Evolutionary conservation across 164 flowering plant genomes (phyloP).

Genomic region (Aristolochia californica): DNA sequence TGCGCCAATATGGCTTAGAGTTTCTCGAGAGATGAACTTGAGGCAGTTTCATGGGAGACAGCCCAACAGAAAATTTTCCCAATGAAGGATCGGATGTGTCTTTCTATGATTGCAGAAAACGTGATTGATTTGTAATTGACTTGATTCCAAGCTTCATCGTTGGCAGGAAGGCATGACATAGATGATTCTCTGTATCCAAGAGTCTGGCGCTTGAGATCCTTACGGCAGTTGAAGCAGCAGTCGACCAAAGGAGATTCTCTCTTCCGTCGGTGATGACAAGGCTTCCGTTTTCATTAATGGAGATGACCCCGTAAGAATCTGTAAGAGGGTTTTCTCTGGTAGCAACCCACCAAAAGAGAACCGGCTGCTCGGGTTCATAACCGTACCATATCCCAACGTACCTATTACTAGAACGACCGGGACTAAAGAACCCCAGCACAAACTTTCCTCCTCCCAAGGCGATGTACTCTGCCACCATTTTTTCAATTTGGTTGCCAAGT

Average conservation of each 20-base stretch:
- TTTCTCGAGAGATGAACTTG: not conserved
- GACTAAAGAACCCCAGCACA: no score
- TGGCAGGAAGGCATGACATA: not conserved
- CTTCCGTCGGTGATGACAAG: conserved; percentile 9
- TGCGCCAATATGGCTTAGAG: not conserved
- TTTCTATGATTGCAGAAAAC: not conserved
- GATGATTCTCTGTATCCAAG: conserved; percentile 30
- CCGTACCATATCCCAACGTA: no score
- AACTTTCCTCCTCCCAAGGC: no score
- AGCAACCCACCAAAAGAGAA: conserved; percentile 39
- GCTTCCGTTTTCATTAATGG: conserved; percentile 12
- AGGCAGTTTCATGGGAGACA: not conserved
- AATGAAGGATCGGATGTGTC: not conserved
- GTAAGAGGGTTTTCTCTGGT: conserved; percentile 35
- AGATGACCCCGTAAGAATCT: conserved; percentile 25
- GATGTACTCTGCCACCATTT: no score
- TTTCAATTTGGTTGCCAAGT: no score
- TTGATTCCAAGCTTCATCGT: not conserved
- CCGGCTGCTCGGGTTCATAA: not conserved
- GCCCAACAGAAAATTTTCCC: not conserved
- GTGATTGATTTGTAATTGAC: not conserved
- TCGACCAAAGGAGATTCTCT: conserved; percentile 19
- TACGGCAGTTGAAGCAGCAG: conserved; percentile 15
- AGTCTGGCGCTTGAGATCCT: conserved; percentile 24
- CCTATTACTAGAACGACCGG: no score